Evolutionary conservation across 1,284 basidiomycete genomes (phyloP), one percentile per base, ranked within the genome.

Genomic region (Wallemia mellicola): DNA sequence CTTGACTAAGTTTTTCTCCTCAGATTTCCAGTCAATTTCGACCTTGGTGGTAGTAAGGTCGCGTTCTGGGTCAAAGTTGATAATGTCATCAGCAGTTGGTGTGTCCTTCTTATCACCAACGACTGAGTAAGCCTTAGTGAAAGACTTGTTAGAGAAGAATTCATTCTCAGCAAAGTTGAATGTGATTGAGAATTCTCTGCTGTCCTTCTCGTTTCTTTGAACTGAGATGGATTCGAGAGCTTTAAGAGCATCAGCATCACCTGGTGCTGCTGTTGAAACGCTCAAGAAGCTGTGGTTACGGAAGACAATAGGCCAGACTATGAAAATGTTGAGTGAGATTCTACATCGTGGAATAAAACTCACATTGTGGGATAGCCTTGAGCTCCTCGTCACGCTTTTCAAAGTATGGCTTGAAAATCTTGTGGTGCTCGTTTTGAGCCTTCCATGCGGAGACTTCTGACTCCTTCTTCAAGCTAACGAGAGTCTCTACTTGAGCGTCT

Each of bases 21-120:
- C 73, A 63, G 82, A 79, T 70, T 87, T 89, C 86, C 86, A 89
- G 67, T 79, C 70, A 63, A 89, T 83, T 70, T 77, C 77, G 60
- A 64, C 75, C 57, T 75, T 71, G 81, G 83, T 28, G 59, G 55
- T 56, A 62, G 76, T 70, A 24, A 82, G 77, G 66, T 86, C 79
- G 54, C 77, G 77, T 63, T 79, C 78, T 81, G 82, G 85, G 57
- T 76, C 76, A 67, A 86, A 86, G 62, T 81, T 77, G 63, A 85
- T 72, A 77, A 81, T 82, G 66, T 85, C 74, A 63, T 72, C 77
- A 65, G 83, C 82, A 1, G 80, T 71, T 65, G 73, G 74, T 22
- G 73, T 57, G 2, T 55, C 59, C 14, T 60, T 73, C 27, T 71
- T 2, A 77, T 73, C n/a, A 77, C 72, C 22, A 76, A 68, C 67